Evolutionary conservation across 208 protist genomes (phyloP), one percentile per base, ranked within the genome.

Genomic region (Crithidia acanthocephali): DNA sequence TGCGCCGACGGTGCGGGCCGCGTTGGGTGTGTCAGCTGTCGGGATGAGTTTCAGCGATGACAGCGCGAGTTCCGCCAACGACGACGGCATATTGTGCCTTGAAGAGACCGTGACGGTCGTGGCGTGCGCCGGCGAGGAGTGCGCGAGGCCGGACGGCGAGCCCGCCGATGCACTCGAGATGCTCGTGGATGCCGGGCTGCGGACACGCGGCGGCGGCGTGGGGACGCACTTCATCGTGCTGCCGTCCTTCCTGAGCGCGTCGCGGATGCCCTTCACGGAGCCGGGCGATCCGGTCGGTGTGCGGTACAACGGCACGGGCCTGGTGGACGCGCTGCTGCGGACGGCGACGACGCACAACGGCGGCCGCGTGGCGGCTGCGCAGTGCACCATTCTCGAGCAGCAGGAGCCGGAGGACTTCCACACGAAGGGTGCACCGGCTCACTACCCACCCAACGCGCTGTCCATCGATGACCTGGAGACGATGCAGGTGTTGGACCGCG

Each of bases 271-370:
- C 42, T 63, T 62, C 55, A 62, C 55, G 53, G 65, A 71, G 52
- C 65, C 65, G 20, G 65, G 22, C 20, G 65, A 71, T 42, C 53
- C 22, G 15, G 37, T 27, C 11, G 65, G 59, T 40, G 47, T 44
- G 65, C 65, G 65, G 42, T 55, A 20, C 30, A 42, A 23, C 37
- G 65, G 65, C 23, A 53, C 20, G 2, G 65, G 65, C 27, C 65
- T 71, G 28, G 37, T 82, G 35, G 67, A 73, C 42, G 58, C 66
- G 44, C 63, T 82, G 45, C 59, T 82, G 42, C 22, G 44, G 48
- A 74, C 65, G 8, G 59, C 72, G 20, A 72, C 53, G 44, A 27
- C 33, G n/a, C 66, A 47, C 44, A 82, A 82, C 66, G 58, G 70
- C n/a, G 77, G 77, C 16, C 77, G 77, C 37, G 45, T 50, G 45